Conservation (phyloP, 768 basidiomycete genomes). For the Russula abietina region DNA sequence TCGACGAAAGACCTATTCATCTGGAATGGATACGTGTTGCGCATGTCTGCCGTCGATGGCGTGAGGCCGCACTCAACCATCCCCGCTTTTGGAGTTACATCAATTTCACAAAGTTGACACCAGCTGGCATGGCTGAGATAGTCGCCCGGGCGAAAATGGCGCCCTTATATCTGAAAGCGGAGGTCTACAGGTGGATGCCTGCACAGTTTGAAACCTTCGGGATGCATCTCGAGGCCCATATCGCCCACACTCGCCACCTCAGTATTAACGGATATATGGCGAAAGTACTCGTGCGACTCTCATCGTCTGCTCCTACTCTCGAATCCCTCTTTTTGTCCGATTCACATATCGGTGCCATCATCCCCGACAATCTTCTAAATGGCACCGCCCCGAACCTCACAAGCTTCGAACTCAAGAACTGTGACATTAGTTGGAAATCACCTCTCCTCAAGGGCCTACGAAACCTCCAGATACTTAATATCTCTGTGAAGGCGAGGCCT, state of each 20-base stretch:
- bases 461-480: not conserved
- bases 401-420: not conserved
- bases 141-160: constrained; percentile 4
- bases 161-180: constrained; percentile 4
- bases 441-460: constrained; percentile 10
- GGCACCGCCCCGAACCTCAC: not conserved
- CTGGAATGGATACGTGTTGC: constrained; percentile 5
- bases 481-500: not conserved
- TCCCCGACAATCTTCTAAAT: not conserved
- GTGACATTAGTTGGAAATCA: constrained; percentile 1
- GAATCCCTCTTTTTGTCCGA: not conserved
- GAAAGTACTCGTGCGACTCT: not conserved
- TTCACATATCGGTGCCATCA: not conserved
- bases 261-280: not conserved
- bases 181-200: not conserved
- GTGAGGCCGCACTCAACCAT: constrained; percentile 12
- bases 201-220: not conserved
- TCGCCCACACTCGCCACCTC: constrained; percentile 5
- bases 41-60: constrained; percentile 21
- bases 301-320: not conserved
- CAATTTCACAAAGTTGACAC: not conserved
- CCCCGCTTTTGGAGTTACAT: constrained; percentile 12
- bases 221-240: not conserved
- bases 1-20: not conserved
- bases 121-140: not conserved